Conservation (phyloP, 495 filamentous ascomycete genomes). For the Aspergillus mulundensis region DNA sequence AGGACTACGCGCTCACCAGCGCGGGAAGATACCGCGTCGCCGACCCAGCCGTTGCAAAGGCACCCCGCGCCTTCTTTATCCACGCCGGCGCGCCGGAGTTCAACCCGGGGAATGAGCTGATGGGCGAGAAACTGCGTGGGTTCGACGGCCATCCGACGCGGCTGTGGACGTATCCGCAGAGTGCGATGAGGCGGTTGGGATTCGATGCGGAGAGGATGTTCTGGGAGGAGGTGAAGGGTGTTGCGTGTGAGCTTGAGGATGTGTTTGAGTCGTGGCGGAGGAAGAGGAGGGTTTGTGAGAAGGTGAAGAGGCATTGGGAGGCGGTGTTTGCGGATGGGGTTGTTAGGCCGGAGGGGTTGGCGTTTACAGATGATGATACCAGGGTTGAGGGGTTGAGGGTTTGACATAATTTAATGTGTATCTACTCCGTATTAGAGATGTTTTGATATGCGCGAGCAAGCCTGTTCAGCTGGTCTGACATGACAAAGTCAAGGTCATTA, state of each 20-base stretch:
- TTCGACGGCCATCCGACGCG: slow-evolving; percentile 5
- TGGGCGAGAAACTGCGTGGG: slow-evolving; percentile 1
- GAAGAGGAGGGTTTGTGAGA: slow-evolving; percentile 2
- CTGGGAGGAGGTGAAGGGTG: slow-evolving; percentile 9
- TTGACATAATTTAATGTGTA: no score
- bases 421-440: no score
- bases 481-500: no score
- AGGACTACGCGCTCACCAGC: slow-evolving; percentile 27
- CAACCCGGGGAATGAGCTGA: slow-evolving; percentile 27
- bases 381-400: no score
- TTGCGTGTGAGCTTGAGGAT: not conserved
- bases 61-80: slow-evolving; percentile 34
- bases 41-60: slow-evolving; percentile 14
- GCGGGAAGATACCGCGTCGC: slow-evolving; percentile 19
- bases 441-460: no score
- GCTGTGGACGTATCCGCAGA: slow-evolving; percentile 11
- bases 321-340: slow-evolving; percentile 6
- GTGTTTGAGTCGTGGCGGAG: slow-evolving; percentile 8
- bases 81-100: slow-evolving; percentile 41
- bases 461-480: no score
- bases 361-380: no score
- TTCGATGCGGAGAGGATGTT: slow-evolving; percentile 12
- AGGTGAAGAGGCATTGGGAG: slow-evolving; percentile 1
- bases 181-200: slow-evolving; percentile 6
- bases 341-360: not conserved